Evolutionary conservation across 805 yeast species (phyloP), one percentile per base, ranked within the genome.

Genomic region (Saturnispora dispora): DNA sequence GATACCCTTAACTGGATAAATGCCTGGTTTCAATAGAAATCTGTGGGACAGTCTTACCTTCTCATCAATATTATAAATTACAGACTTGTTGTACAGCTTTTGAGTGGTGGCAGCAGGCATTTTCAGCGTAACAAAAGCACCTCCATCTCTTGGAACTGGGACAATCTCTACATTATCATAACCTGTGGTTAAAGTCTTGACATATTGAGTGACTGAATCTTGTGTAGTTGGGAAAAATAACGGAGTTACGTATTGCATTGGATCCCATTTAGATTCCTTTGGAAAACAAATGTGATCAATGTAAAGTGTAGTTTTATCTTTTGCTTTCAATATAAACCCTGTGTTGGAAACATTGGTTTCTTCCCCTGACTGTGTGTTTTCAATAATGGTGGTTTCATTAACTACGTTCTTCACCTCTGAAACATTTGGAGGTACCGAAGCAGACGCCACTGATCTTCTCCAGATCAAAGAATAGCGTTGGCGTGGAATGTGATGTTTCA

Each of bases 81-180:
- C 43, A 0, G 58, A 55, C 43, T 55, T 53, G 23, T 55, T 55
- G 43, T 55, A 55, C 13, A 55, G 45, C 48, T 55, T 52, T 18
- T 53, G 50, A n/a, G 58, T 55, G 5, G 58, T 55, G 27, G 58
- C 73, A 5, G 71, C 73, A 0, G 90, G 87, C 28, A 86, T 78
- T 30, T 71, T 66, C 59, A 84, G 84, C 57, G 83, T 84, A 36
- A 88, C 93, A 73, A 91, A 90, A 2, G 88, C 96, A 44, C 98
- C 98, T 48, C 97, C 96, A 62, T 93, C 99, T 54, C 95, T 73
- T 52, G 72, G 73, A 51, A 90, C 76, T 0, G 93, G 85, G 32
- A 83, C 78, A 30, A 88, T 74, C 2, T 82, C 81, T 6, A 77
- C 72, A 46, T 50, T 32, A 13, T 49, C 42, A 37, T 57, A 56